Evolutionary conservation across 441 rosid species (phyloP).

Genomic region (Brassica hybrid): DNA sequence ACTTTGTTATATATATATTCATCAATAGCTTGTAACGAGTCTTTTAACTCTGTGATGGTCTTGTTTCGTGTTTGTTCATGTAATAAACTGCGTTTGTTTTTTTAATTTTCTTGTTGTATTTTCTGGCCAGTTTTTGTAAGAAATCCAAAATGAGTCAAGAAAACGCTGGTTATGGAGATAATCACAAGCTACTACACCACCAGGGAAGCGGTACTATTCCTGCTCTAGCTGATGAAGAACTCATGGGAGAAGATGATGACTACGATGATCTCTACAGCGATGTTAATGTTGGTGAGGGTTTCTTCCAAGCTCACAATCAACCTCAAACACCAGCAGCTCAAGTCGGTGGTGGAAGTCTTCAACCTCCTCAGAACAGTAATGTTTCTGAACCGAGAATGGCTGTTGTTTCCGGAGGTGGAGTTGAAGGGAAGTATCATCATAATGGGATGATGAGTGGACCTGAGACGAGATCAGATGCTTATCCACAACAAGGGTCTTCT

Average conservation of each 20-base stretch:
- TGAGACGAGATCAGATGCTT: conserved; percentile 55
- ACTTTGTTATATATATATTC: background rate
- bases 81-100: background rate
- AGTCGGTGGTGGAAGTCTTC: conserved; percentile 50
- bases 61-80: background rate
- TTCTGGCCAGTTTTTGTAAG: conserved; percentile 45
- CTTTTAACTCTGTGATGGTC: background rate
- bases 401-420: conserved; percentile 49
- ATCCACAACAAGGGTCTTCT: conserved; percentile 49
- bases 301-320: conserved; percentile 73
- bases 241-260: conserved; percentile 94
- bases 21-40: conserved; percentile 27
- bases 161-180: conserved; percentile 65
- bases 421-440: conserved; percentile 56
- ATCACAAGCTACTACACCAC: conserved; percentile 62
- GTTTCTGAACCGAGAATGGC: conserved; percentile 54
- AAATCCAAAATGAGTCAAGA: conserved; percentile 59
- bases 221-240: conserved; percentile 89
- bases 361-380: conserved; percentile 49
- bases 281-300: conserved; percentile 93
- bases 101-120: conserved; percentile 35
- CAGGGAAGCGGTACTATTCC: conserved; percentile 94
- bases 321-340: conserved; percentile 47
- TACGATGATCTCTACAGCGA: conserved; percentile 96
- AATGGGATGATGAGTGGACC: conserved; percentile 46